Percentiles rank a stretch among this genome's conserved stretches.
Evolutionary conservation across 129 eudicot genomes (phyloP).

Genomic region (Tagetes patula): DNA sequence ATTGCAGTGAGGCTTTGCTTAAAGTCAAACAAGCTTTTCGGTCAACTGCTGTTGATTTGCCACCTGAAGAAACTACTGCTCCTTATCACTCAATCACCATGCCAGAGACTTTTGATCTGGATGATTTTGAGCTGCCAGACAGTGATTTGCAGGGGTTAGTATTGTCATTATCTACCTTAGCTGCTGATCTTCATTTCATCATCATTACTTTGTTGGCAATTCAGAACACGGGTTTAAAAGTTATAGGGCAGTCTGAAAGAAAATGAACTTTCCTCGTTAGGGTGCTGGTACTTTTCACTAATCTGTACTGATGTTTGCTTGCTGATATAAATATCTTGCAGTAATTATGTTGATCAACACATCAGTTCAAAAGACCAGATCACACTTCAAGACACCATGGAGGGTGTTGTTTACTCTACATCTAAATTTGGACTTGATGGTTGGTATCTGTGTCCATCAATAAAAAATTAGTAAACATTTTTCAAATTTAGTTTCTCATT

Average conservation of each 20-base stretch:
- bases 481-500: not conserved
- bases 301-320: conserved; percentile 28
- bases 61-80: conserved; percentile 95
- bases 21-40: conserved; percentile 97
- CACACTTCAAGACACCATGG: conserved; percentile 96
- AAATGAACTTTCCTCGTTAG: not conserved
- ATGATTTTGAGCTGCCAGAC: conserved; percentile 96
- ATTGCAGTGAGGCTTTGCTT: conserved; percentile 96
- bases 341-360: conserved; percentile 94
- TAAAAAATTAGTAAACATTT: not conserved
- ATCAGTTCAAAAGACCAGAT: conserved; percentile 95
- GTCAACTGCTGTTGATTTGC: conserved; percentile 90
- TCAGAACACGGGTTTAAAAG: not conserved
- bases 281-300: conserved; percentile 14
- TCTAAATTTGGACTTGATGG: conserved; percentile 97
- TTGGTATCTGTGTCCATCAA: conserved; percentile 31
- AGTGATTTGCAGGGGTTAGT: conserved; percentile 87
- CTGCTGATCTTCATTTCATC: not conserved
- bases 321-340: conserved; percentile 42
- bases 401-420: conserved; percentile 82
- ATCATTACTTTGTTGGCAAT: conserved; percentile 5
- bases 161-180: conserved; percentile 14
- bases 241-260: not conserved
- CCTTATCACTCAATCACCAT: conserved; percentile 93
- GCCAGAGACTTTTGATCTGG: conserved; percentile 97